These are phyloP conservation scores for Azolla pinnata DNA, from an alignment of 75 land plant species.

Conservation along the genomic window DNA sequence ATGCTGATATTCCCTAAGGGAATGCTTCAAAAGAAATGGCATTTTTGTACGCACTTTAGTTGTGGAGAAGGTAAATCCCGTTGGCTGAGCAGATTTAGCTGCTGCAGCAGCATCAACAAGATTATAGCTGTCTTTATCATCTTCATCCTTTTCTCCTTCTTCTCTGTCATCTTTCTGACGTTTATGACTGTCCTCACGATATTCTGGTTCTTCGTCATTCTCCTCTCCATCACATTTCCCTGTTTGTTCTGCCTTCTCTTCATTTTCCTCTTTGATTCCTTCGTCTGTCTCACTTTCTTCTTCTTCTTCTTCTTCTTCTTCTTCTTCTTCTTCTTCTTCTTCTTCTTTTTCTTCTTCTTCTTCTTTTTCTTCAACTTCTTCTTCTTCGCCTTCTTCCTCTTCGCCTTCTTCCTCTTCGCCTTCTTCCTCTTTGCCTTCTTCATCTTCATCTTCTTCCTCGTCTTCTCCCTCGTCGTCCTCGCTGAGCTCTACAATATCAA, in stretches of 20 bases:
- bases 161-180: too few relatives aligned
- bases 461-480: too few relatives aligned
- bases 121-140: conserved; percentile 41
- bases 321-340: conserved; percentile 7
- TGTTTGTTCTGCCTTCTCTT: conserved; percentile 9
- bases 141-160: too few relatives aligned
- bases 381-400: conserved; percentile 7
- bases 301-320: conserved; percentile 1
- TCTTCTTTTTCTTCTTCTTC: conserved; percentile 1
- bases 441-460: conserved; percentile 4
- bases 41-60: conserved; percentile 93
- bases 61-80: conserved; percentile 94
- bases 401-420: conserved; percentile 3
- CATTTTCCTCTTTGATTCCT: neutral
- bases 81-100: conserved; percentile 94
- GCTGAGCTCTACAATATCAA: too few relatives aligned
- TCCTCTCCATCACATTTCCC: conserved; percentile 9
- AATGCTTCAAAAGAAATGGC: conserved; percentile 86
- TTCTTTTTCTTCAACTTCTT: conserved; percentile 5
- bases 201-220: conserved; percentile 3
- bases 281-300: conserved; percentile 7
- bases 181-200: neutral
- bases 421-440: conserved; percentile 13
- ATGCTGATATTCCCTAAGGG: conserved; percentile 98
- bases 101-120: conserved; percentile 99